A percentile compares a stretch with the other conserved stretches of the same genome.
Evolutionary conservation across 306 rosid genomes (phyloP).

Genomic region (Dryas octopetala): DNA sequence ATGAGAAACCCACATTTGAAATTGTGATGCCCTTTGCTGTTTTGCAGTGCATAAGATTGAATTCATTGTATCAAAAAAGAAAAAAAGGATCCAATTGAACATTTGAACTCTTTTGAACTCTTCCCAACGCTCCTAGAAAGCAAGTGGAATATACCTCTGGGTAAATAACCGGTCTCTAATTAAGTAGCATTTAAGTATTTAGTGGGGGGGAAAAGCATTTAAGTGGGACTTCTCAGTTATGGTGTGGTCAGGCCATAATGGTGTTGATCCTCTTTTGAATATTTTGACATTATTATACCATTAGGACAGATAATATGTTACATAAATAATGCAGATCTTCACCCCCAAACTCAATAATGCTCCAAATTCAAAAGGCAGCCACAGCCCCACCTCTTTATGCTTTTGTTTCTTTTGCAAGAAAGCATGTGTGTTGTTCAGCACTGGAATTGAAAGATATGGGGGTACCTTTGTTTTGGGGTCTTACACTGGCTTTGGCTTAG

Average conservation of each 20-base stretch:
- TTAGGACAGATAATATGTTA: background rate
- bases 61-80: too few species aligned
- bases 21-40: too few species aligned
- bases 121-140: background rate
- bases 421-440: background rate
- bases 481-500: too few species aligned
- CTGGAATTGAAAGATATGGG: too few species aligned
- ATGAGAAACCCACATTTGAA: too few species aligned
- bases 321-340: conserved; percentile 7
- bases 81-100: too few species aligned
- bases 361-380: background rate
- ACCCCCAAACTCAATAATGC: background rate
- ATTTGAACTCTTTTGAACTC: too few species aligned
- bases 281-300: background rate
- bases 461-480: too few species aligned
- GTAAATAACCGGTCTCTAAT: background rate
- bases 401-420: background rate
- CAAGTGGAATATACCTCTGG: background rate
- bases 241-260: conserved; percentile 10
- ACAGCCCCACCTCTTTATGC: conserved; percentile 7
- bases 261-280: background rate
- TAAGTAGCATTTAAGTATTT: background rate
- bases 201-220: too few species aligned
- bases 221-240: background rate
- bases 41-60: too few species aligned